Conservation (phyloP, 768 basidiomycete species). For the Tylopilus balloui region DNA sequence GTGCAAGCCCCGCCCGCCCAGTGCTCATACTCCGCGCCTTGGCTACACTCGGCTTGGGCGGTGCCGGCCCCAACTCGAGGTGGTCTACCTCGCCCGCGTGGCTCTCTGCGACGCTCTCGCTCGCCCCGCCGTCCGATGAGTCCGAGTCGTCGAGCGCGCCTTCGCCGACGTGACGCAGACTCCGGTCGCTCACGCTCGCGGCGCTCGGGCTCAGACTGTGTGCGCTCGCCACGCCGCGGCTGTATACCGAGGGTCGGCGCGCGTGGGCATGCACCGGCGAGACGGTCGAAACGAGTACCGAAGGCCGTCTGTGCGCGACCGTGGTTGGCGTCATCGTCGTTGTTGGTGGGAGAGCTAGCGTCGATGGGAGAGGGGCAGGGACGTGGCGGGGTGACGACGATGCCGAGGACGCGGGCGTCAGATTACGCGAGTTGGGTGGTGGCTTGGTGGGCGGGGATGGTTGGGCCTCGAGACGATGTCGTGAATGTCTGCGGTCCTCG, state of each 20-base stretch:
- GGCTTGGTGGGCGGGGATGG: constrained; percentile 22
- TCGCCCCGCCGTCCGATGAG: constrained; percentile 40
- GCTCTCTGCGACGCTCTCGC: constrained; percentile 18
- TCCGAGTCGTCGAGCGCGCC: constrained; percentile 78
- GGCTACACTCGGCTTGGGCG: constrained; percentile 24
- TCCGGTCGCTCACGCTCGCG: constrained; percentile 40
- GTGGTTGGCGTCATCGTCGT: constrained; percentile 44
- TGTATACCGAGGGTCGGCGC: constrained; percentile 38
- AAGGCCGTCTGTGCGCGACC: constrained; percentile 39
- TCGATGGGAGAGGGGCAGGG: constrained; percentile 30
- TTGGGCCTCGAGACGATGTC: constrained; percentile 15
- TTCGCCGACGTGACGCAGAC: constrained; percentile 65
- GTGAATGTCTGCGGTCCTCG: constrained; percentile 23
- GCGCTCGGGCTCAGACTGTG: constrained; percentile 33
- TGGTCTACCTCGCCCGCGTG: constrained; percentile 32
- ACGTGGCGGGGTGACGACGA: constrained; percentile 53
- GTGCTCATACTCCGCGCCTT: constrained; percentile 36
- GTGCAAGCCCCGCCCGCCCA: constrained; percentile 29
- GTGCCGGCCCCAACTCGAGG: constrained; percentile 25
- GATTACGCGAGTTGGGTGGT: constrained; percentile 39
- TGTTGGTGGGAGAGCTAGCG: constrained; percentile 29
- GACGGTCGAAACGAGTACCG: constrained; percentile 34
- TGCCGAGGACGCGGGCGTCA: constrained; percentile 56
- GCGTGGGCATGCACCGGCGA: constrained; percentile 29
- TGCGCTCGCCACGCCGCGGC: constrained; percentile 34